phyloP scores from a whole-genome alignment of 495 filamentous ascomycete species.

The Trichoderma parareesei region DNA sequence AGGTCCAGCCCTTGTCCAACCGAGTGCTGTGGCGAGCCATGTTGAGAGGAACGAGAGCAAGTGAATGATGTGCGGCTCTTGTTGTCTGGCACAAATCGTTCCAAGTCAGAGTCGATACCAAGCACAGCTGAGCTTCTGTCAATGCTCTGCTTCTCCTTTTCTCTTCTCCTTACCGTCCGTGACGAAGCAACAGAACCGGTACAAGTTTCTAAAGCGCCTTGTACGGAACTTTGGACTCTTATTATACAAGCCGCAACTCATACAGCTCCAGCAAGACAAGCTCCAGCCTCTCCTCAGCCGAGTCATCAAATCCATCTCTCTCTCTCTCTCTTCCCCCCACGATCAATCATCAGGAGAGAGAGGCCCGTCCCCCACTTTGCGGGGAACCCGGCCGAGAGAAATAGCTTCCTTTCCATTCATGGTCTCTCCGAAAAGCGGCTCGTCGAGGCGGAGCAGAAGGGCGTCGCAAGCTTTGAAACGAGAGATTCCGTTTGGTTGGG shows the following conservation, averaged over 20 bases:
- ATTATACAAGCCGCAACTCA: neutral
- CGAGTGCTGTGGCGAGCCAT: conserved; percentile 12
- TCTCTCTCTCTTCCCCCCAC: neutral
- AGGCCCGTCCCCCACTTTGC: conserved; percentile 7
- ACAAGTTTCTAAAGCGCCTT: neutral
- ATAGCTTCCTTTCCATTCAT: neutral
- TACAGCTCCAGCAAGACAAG: neutral
- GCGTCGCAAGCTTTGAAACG: neutral
- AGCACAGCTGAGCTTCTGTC: neutral
- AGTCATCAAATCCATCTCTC: neutral
- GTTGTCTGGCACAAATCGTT: neutral
- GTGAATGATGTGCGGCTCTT: neutral
- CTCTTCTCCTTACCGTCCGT: neutral
- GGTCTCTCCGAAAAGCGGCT: conserved; percentile 4
- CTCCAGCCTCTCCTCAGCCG: neutral
- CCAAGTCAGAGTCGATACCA: neutral
- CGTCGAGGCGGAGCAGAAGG: neutral
- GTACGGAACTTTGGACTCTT: neutral
- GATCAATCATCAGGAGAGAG: neutral
- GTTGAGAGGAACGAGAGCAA: neutral
- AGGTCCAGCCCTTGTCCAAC: conserved; percentile 40
- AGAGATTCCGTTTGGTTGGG: neutral
- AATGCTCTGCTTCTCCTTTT: neutral
- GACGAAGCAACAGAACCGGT: neutral
- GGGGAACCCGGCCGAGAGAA: neutral